phyloP scores from a whole-genome alignment of 768 basidiomycete genomes.

The Cystoderma amianthinum region DNA sequence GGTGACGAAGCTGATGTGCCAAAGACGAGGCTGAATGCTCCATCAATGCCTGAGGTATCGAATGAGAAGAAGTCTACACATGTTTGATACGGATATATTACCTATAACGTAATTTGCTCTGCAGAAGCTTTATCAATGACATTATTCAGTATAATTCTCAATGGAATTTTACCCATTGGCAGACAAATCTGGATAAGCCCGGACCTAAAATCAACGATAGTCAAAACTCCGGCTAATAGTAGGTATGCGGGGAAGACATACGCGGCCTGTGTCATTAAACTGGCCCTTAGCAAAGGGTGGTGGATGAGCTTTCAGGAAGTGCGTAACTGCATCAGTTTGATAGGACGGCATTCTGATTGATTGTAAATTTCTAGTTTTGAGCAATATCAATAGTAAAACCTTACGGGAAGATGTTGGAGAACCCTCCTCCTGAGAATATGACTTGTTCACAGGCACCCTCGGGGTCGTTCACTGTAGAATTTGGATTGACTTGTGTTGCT shows the following conservation, averaged over 20 bases:
- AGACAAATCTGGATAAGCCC: conserved; percentile 42
- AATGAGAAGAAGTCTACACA: neutral
- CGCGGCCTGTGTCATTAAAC: conserved; percentile 39
- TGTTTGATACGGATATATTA: conserved; percentile 4
- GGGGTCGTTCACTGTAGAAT: conserved; percentile 32
- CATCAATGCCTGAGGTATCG: conserved; percentile 22
- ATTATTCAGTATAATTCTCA: too few species aligned
- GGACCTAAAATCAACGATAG: conserved; percentile 27
- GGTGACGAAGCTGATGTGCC: conserved; percentile 47
- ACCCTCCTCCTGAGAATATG: conserved; percentile 47
- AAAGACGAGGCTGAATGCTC: conserved; percentile 26
- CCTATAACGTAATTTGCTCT: conserved; percentile 34
- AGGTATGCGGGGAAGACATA: too few species aligned
- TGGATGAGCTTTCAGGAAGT: conserved; percentile 29
- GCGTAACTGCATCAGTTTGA: conserved; percentile 31
- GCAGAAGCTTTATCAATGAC: too few species aligned
- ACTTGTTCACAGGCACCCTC: conserved; percentile 39
- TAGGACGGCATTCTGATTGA: conserved; percentile 38
- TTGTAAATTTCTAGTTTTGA: too few species aligned
- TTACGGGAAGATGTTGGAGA: conserved; percentile 35
- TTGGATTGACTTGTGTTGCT: conserved; percentile 39
- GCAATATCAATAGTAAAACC: conserved; percentile 4
- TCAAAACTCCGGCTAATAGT: too few species aligned
- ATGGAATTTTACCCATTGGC: conserved; percentile 43
- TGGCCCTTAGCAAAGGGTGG: conserved; percentile 30